Percentiles rank a stretch among this genome's conserved stretches.
phyloP scores from a whole-genome alignment of 202 grass and related monocot species.

The Setaria italica region DNA sequence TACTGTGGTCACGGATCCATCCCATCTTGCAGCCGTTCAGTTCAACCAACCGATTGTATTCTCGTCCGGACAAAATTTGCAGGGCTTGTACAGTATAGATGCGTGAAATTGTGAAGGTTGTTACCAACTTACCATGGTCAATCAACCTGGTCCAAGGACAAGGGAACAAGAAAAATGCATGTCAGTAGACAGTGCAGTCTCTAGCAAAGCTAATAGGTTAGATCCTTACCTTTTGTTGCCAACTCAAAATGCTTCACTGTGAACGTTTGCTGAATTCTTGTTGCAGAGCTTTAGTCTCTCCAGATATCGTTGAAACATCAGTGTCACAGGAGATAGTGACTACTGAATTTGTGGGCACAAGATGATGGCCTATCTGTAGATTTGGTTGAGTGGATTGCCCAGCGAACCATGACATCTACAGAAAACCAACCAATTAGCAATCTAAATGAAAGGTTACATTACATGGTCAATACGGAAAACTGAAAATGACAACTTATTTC shows the following conservation, averaged over 20 bases:
- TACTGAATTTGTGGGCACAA: not conserved
- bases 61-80: not conserved
- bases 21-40: conserved; percentile 25
- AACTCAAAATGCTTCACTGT: not conserved
- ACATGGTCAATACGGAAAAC: conserved; percentile 3
- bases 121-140: not conserved
- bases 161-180: conserved; percentile 17
- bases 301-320: not conserved
- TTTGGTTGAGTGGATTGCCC: not conserved
- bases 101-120: not conserved
- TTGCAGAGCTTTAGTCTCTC: not conserved
- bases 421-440: conserved; percentile 33
- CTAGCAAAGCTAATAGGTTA: not conserved
- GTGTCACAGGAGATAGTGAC: not conserved
- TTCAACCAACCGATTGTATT: not conserved
- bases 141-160: not conserved
- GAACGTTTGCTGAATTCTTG: conserved; percentile 14
- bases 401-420: conserved; percentile 38
- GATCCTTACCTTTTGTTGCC: not conserved
- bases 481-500: not conserved
- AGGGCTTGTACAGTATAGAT: not conserved
- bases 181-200: not conserved
- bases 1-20: conserved; percentile 15
- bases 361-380: conserved; percentile 1
- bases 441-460: not conserved